Evolutionary conservation across 2,329 filamentous ascomycete species (phyloP).

Genomic region (Fusarium coicis): DNA sequence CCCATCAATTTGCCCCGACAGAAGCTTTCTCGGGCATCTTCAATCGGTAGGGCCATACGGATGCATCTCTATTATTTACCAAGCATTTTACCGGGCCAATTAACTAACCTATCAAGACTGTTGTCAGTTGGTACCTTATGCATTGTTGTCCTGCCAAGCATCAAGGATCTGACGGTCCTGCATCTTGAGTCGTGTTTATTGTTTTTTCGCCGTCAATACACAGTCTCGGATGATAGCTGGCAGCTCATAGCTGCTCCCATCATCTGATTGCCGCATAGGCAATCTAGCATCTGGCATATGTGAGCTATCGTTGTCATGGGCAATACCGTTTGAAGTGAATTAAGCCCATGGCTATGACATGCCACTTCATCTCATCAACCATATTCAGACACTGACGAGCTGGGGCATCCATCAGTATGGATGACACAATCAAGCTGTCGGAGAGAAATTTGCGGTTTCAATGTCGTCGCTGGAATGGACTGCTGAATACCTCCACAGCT

Average conservation of each 20-base stretch:
- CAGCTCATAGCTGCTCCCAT: slow-evolving; percentile 7
- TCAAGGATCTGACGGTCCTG: slow-evolving; percentile 23
- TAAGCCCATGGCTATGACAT: not conserved
- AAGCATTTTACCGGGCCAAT: slow-evolving; percentile 9
- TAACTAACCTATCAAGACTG: not conserved
- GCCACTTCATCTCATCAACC: not conserved
- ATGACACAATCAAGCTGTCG: not conserved
- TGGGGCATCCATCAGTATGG: not conserved
- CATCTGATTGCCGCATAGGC: slow-evolving; percentile 30
- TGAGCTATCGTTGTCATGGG: slow-evolving; percentile 5
- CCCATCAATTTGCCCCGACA: slow-evolving; percentile 15
- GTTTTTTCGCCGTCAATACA: slow-evolving; percentile 12
- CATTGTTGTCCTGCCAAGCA: slow-evolving; percentile 35
- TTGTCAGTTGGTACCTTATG: slow-evolving; percentile 14
- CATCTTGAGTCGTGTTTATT: slow-evolving; percentile 30
- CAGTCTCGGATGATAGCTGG: not conserved
- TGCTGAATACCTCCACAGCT: not conserved
- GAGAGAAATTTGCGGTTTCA: not conserved
- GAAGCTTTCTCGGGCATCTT: slow-evolving; percentile 25
- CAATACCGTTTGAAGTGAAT: not conserved
- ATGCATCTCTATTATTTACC: slow-evolving; percentile 20
- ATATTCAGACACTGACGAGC: not conserved
- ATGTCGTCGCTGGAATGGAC: not conserved
- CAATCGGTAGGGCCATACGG: slow-evolving; percentile 29
- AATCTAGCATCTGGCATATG: slow-evolving; percentile 23